phyloP scores from a whole-genome alignment of 2,329 filamentous ascomycete genomes.

The Epichloe gansuensis region DNA sequence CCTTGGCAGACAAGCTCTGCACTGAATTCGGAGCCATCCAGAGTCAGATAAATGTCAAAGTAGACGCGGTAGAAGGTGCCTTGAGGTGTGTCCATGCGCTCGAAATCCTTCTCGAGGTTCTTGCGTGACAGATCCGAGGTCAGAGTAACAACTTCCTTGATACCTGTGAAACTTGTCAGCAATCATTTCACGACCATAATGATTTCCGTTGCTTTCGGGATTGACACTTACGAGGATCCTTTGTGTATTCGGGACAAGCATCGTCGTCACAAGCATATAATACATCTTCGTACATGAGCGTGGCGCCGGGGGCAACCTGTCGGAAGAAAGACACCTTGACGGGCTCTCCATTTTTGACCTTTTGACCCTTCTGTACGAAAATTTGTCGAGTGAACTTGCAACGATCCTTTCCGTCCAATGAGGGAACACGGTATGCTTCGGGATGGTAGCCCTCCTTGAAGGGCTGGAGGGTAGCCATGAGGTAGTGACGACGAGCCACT shows the following conservation, averaged over 20 bases:
- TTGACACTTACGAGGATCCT: constrained; percentile 81
- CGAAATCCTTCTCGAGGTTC: constrained; percentile 98
- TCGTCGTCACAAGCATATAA: constrained; percentile 96
- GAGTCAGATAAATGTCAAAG: constrained; percentile 75
- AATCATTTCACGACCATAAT: neutral
- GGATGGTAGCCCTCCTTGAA: constrained; percentile 99
- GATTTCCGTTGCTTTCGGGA: no score
- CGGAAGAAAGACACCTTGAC: constrained; percentile 99
- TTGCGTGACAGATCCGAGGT: constrained; percentile 95
- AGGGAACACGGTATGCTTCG: constrained; percentile 94
- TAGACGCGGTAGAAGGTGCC: constrained; percentile 86
- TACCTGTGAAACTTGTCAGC: constrained; percentile 47
- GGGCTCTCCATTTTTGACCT: constrained; percentile 97
- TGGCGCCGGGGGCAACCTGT: constrained; percentile 92
- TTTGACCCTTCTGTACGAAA: constrained; percentile 95
- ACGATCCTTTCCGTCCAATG: constrained; percentile 88
- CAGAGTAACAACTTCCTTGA: constrained; percentile 97
- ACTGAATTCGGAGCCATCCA: constrained; percentile 96
- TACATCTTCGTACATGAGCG: constrained; percentile 98
- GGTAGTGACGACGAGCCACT: constrained; percentile 92
- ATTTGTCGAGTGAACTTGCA: constrained; percentile 99
- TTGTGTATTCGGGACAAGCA: constrained; percentile 96
- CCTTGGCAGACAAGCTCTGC: constrained; percentile 98
- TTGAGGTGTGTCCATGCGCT: constrained; percentile 97
- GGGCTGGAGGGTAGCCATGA: constrained; percentile 96